Base-by-base conservation (phyloP, 2,329 filamentous ascomycete genomes). In the Camillea tinctor region DNA sequence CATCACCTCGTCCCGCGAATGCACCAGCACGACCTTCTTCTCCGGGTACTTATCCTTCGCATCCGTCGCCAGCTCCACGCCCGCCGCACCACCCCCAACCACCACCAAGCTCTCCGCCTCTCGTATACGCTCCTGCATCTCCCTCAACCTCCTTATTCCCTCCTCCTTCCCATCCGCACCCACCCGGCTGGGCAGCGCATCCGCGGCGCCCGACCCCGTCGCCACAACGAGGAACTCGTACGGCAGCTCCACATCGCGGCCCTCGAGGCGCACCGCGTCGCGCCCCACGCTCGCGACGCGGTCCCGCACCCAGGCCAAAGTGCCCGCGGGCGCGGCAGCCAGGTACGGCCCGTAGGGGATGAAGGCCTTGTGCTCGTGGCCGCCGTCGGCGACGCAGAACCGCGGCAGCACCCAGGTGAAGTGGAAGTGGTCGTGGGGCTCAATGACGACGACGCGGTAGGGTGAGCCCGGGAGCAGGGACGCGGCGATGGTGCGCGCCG, bases 351-450 rank as follows among this genome's bases (percentile, higher is more conserved):
- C 78, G 60, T 87, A 88, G 0, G 86, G 85, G 50, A 88, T 83
- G 62, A 88, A 88, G 0, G 83, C 84, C 66, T 83, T 83, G 58
- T 83, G 71, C 62, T 87, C 85, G 52, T 86, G 81, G 20, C 76
- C 71, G 4, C 7, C 26, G 26, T 2, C 26, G 6, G 84, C 74
- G 15, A 88, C 84, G 49, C 79, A 82, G 68, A 83, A 86, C 3
- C 86, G 79, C 0, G 86, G 86, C 44, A 88, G 78, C 13, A 81
- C 79, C 78, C 84, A 88, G 0, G 83, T 82, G 66, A 84, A 86
- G 63, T 88, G 81, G 69, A 88, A 85, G 70, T 88, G 85, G 3
- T 78, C 80, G 68, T 85, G 84, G 52, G 81, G 82, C 70, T 89
- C 86, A 24, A 88, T 69, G 3, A 88, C 73, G 0, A 88, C 73